Evolutionary conservation across 2,329 filamentous ascomycete genomes (phyloP).

Genomic region (Cercospora canescens): DNA sequence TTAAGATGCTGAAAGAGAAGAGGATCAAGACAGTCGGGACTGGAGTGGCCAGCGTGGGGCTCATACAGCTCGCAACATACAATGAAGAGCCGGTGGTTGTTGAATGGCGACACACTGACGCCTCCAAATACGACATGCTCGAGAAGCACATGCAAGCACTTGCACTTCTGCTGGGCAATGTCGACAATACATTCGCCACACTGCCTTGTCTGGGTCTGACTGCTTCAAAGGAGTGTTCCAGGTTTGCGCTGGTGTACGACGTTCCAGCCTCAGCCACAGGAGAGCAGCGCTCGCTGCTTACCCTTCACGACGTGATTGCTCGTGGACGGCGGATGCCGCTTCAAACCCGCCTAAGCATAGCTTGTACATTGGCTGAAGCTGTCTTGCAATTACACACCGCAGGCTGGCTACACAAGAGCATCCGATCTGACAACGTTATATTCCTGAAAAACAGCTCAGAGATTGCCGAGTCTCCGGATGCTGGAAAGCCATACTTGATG

Average conservation of each 20-base stretch:
- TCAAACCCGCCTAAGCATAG: not conserved
- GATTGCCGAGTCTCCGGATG: not conserved
- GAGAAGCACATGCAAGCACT: not conserved
- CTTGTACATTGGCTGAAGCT: not conserved
- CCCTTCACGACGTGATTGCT: not conserved
- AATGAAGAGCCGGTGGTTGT: not conserved
- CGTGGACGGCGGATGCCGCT: not conserved
- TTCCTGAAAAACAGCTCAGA: not conserved
- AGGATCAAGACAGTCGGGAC: not conserved
- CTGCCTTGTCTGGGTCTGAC: not conserved
- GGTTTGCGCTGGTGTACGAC: not conserved
- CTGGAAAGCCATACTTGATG: not conserved
- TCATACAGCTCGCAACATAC: not conserved
- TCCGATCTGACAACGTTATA: not conserved
- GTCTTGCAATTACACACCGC: not conserved
- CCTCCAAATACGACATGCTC: not conserved
- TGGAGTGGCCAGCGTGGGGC: not conserved
- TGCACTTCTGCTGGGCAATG: not conserved
- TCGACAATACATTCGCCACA: not conserved
- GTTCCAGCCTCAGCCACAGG: not conserved
- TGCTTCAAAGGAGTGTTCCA: not conserved
- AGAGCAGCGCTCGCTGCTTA: not conserved
- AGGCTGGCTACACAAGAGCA: conserved; percentile 1
- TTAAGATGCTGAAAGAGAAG: not conserved
- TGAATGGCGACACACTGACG: not conserved